Percentiles rank a stretch among this genome's conserved stretches.
phyloP scores from a whole-genome alignment of 2,329 filamentous ascomycete genomes.

The Pseudogymnoascus sp. region DNA sequence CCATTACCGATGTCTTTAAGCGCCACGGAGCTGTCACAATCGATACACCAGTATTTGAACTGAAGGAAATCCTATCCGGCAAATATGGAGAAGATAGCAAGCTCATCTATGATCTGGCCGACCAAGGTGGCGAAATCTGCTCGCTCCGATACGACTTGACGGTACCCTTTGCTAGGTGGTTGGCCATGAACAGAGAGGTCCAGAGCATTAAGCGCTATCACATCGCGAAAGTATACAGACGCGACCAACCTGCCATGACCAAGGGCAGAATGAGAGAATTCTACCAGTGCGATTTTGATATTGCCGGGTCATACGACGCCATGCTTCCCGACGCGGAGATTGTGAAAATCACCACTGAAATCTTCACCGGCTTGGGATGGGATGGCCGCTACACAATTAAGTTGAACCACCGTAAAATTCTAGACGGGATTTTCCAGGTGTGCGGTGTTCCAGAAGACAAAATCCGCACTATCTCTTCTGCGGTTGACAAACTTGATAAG shows the following conservation, averaged over 20 bases:
- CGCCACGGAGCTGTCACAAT: constrained; percentile 72
- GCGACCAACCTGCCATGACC: constrained; percentile 76
- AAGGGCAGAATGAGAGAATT: constrained; percentile 94
- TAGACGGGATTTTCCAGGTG: constrained; percentile 86
- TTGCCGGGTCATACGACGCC: constrained; percentile 76
- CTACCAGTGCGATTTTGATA: constrained; percentile 96
- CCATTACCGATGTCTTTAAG: constrained; percentile 72
- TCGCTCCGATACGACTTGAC: constrained; percentile 82
- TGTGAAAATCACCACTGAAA: constrained; percentile 72
- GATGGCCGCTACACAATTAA: constrained; percentile 65
- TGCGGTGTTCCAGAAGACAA: constrained; percentile 82
- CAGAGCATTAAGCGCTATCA: constrained; percentile 89
- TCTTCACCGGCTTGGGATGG: constrained; percentile 74
- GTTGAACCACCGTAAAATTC: constrained; percentile 88
- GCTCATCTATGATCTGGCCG: constrained; percentile 82
- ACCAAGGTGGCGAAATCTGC: constrained; percentile 79
- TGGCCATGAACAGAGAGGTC: constrained; percentile 76
- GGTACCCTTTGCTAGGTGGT: constrained; percentile 83
- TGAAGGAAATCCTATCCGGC: constrained; percentile 76
- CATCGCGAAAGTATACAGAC: constrained; percentile 83
- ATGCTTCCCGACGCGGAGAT: constrained; percentile 94
- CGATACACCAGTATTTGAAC: constrained; percentile 77
- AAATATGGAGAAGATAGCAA: constrained; percentile 92
- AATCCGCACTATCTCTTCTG: constrained; percentile 80
- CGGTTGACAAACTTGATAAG: constrained; percentile 95